Conservation (phyloP, 2,329 filamentous ascomycete species). For the Gremmenia infestans region DNA sequence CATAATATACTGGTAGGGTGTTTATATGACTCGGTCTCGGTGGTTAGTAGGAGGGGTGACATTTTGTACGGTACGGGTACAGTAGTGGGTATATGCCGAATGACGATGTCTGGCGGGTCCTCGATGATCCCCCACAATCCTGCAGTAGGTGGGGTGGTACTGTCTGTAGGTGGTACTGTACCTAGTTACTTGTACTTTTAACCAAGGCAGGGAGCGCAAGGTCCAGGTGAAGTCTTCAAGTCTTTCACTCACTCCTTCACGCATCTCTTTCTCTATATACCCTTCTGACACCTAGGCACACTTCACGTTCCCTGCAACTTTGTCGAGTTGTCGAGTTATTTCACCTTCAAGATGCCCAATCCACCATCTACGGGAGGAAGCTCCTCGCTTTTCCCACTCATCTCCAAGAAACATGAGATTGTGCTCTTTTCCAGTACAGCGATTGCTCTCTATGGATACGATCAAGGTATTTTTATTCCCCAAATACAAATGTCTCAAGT, state of each 20-base stretch:
- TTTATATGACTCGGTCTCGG: background rate
- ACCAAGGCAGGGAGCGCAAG: no score
- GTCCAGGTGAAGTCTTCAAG: background rate
- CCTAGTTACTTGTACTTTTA: background rate
- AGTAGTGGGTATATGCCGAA: background rate
- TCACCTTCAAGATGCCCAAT: constrained; percentile 27
- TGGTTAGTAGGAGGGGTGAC: background rate
- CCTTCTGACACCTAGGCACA: no score
- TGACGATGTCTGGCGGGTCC: constrained; percentile 12
- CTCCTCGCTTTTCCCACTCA: constrained; percentile 21
- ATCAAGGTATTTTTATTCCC: constrained; percentile 52
- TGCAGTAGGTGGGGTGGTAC: background rate
- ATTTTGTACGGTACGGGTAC: no score
- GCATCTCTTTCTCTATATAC: no score
- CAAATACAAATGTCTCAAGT: background rate
- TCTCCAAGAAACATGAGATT: constrained; percentile 34
- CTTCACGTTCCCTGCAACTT: background rate
- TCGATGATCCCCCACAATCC: constrained; percentile 4
- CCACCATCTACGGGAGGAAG: constrained; percentile 23
- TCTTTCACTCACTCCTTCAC: background rate
- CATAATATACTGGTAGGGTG: background rate
- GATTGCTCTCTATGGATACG: constrained; percentile 71
- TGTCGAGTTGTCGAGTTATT: no score
- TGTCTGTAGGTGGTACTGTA: no score
- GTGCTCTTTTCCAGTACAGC: constrained; percentile 36